Conservation (phyloP, 805 yeast genomes). For the Kazachstania bromeliacearum region DNA sequence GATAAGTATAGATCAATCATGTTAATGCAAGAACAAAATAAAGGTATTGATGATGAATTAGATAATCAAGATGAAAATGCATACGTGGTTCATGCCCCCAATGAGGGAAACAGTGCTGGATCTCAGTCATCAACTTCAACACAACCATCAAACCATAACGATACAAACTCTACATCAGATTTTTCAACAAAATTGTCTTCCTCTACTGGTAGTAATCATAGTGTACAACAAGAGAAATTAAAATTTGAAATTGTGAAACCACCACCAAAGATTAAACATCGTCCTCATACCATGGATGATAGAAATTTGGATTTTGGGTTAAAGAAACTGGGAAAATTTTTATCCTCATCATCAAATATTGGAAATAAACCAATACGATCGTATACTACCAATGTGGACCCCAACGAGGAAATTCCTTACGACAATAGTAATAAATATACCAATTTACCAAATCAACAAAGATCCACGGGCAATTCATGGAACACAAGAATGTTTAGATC, state of each 20-base stretch:
- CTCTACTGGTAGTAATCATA: neutral
- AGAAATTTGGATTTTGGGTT: too few relatives aligned
- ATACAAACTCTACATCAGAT: neutral
- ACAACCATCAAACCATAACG: neutral
- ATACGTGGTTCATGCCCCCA: neutral
- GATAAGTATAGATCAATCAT: slow-evolving; percentile 77
- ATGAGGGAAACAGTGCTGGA: neutral
- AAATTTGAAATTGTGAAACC: slow-evolving; percentile 8
- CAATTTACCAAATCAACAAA: neutral
- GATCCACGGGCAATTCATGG: slow-evolving; percentile 8
- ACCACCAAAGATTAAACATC: too few relatives aligned
- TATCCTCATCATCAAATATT: too few relatives aligned
- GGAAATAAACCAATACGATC: too few relatives aligned
- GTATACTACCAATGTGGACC: too few relatives aligned
- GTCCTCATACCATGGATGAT: too few relatives aligned
- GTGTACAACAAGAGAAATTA: too few relatives aligned
- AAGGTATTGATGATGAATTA: too few relatives aligned
- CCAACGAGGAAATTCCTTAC: too few relatives aligned
- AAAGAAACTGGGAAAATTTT: too few relatives aligned
- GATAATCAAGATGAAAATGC: neutral
- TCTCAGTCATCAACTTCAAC: neutral
- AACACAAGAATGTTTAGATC: slow-evolving; percentile 22
- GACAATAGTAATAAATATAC: too few relatives aligned
- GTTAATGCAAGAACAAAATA: slow-evolving; percentile 50
- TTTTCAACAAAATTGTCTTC: neutral